Base-by-base conservation (phyloP, 1,284 basidiomycete genomes). In the Cryptococcus jaspeensis region DNA sequence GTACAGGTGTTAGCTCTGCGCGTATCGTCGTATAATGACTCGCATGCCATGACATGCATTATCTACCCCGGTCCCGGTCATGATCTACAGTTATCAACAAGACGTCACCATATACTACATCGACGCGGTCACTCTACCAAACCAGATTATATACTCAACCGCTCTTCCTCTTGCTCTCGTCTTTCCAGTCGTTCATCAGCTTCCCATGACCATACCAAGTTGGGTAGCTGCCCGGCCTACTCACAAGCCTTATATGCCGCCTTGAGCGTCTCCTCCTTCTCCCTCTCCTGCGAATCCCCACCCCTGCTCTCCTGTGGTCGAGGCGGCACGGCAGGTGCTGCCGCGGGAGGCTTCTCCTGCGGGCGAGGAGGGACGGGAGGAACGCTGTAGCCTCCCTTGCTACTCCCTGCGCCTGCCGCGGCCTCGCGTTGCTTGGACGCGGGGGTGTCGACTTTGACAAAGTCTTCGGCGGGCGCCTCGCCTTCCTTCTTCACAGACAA, bases 391-490 rank as follows among this genome's bases (percentile, higher is more conserved):
- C 9, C 28, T 32, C 28, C 28, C 28, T 32, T 32, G 28, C 28
- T 32, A 9, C 28, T 32, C 2, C 55, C 23, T n/a, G 40, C 16
- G 11, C 45, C 18, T 7, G 38, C n/a, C n/a, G 46, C 42, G 2
- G 74, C 72, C 35, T 79, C 77, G 20, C 78, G 69, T 60, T 73
- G 72, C 59, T 76, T 78, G 45, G 74, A 76, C 7, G 76, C 71
- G 15, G 74, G 71, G 38, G 88, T 92, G 62, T 93, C 90, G 36
- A 93, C 82, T 64, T 84, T 83, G 52, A 93, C 90, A 68, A 92
- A 94, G 64, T 92, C 90, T 60, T 83, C 73, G 18, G 65, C 49
- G 5, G 59, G 53, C 13, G 81, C 64, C 22, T 70, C 71, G n/a
- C 82, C 80, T 18, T 84, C 88, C 77, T 91, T 91, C 76, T 82